A percentile compares a stretch with the other conserved stretches of the same genome.
phyloP scores from a whole-genome alignment of 2,329 filamentous ascomycete genomes.

The Escovopsis sp. region DNA sequence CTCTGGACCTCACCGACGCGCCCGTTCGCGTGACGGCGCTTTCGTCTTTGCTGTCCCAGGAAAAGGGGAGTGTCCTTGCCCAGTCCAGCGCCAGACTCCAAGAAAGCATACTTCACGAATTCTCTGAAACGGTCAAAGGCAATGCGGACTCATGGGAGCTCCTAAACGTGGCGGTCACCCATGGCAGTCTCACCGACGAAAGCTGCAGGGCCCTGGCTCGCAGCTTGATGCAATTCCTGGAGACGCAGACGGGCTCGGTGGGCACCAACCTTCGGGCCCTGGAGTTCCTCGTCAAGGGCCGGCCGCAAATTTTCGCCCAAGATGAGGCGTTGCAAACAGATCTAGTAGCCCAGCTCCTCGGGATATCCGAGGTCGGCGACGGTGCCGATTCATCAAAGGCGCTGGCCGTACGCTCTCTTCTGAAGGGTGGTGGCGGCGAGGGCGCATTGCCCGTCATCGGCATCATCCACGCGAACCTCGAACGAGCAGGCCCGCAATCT shows the following conservation, averaged over 20 bases:
- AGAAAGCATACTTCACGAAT: conserved; percentile 26
- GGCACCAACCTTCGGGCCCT: conserved; percentile 28
- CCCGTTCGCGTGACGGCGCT: conserved; percentile 19
- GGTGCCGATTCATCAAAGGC: conserved; percentile 25
- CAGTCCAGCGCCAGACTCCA: conserved; percentile 29
- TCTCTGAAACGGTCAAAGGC: conserved; percentile 23
- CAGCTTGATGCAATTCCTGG: conserved; percentile 17
- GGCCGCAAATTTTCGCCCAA: conserved; percentile 28
- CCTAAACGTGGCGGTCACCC: conserved; percentile 32
- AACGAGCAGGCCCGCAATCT: conserved; percentile 32
- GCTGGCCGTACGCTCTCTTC: conserved; percentile 25
- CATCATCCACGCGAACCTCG: conserved; percentile 42
- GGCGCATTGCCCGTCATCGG: conserved; percentile 30
- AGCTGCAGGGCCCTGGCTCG: conserved; percentile 22
- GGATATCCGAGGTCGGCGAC: conserved; percentile 36
- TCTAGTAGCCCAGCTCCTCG: conserved; percentile 37
- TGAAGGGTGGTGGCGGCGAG: conserved; percentile 27
- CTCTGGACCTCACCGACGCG: conserved; percentile 21
- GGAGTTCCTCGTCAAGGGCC: conserved; percentile 31
- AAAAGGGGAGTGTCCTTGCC: conserved; percentile 24
- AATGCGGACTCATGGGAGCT: conserved; percentile 26
- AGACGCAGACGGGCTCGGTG: conserved; percentile 14
- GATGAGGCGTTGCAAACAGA: conserved; percentile 32
- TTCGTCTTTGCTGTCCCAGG: conserved; percentile 31
- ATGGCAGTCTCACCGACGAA: conserved; percentile 23